Evolutionary conservation across 2,329 filamentous ascomycete genomes (phyloP).

Genomic region (Trichothecium sympodiale): DNA sequence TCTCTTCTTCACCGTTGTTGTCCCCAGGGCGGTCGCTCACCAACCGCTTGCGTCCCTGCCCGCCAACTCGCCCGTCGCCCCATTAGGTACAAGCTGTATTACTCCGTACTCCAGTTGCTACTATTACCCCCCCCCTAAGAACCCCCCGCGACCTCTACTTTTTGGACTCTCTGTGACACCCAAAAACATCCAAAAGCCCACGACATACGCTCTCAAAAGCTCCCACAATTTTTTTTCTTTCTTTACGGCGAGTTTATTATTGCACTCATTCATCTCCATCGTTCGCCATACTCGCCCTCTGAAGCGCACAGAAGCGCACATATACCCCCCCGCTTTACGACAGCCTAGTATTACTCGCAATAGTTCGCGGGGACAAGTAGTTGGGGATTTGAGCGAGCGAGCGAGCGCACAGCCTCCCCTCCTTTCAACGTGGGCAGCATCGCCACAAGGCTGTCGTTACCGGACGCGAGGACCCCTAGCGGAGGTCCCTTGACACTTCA

Average conservation of each 20-base stretch:
- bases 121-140: too few relatives aligned
- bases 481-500: neutral
- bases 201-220: neutral
- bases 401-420: conserved; percentile 3
- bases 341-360: neutral
- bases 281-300: too few relatives aligned
- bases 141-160: neutral
- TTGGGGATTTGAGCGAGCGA: too few relatives aligned
- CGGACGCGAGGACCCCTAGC: neutral
- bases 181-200: neutral
- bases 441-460: conserved; percentile 2
- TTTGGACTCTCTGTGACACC: neutral
- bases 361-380: neutral
- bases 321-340: neutral
- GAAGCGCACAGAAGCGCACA: conserved; percentile 1
- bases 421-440: conserved; percentile 2
- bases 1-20: too few relatives aligned
- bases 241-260: too few relatives aligned
- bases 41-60: too few relatives aligned
- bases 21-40: too few relatives aligned
- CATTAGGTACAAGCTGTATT: too few relatives aligned
- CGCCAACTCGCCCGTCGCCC: too few relatives aligned
- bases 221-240: neutral
- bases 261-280: too few relatives aligned
- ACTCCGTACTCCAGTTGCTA: too few relatives aligned